Conservation (phyloP, 2,329 filamentous ascomycete species). For the Penicillium sp. region DNA sequence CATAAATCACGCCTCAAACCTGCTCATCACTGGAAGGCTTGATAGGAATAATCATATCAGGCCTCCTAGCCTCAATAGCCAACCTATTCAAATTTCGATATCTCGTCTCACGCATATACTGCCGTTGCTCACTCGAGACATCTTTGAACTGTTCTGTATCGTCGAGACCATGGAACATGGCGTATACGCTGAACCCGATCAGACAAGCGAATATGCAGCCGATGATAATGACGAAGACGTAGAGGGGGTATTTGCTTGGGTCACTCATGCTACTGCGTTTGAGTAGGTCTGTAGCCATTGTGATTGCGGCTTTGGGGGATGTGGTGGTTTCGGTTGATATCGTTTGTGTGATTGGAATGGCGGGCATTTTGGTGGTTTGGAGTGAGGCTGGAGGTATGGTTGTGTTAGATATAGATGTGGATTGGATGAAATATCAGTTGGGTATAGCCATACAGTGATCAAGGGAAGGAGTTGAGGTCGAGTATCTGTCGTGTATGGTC, state of each 20-base stretch:
- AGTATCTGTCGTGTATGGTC: neutral
- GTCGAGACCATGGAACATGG: constrained; percentile 25
- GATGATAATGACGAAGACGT: constrained; percentile 26
- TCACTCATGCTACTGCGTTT: constrained; percentile 15
- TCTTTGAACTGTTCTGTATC: constrained; percentile 13
- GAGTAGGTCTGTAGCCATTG: constrained; percentile 7
- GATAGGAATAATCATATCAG: constrained; percentile 21
- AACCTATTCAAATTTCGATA: constrained; percentile 23
- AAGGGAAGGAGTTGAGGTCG: neutral
- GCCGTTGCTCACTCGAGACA: constrained; percentile 22
- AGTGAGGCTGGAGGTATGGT: neutral
- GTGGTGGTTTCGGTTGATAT: neutral
- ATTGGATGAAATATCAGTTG: neutral
- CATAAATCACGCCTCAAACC: too few relatives aligned
- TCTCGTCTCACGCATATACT: constrained; percentile 31
- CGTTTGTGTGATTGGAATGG: neutral
- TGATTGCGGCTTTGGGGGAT: constrained; percentile 1
- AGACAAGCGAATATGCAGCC: constrained; percentile 27
- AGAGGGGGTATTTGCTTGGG: constrained; percentile 19
- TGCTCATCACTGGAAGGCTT: constrained; percentile 2
- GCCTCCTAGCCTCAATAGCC: constrained; percentile 19
- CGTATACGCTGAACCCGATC: constrained; percentile 20
- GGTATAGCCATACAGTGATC: neutral
- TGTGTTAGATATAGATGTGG: neutral
- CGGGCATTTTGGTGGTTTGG: neutral